Evolutionary conservation across 257 asterid species (phyloP), one percentile per base, ranked within the genome.

Genomic region (Forsythia suspensa): DNA sequence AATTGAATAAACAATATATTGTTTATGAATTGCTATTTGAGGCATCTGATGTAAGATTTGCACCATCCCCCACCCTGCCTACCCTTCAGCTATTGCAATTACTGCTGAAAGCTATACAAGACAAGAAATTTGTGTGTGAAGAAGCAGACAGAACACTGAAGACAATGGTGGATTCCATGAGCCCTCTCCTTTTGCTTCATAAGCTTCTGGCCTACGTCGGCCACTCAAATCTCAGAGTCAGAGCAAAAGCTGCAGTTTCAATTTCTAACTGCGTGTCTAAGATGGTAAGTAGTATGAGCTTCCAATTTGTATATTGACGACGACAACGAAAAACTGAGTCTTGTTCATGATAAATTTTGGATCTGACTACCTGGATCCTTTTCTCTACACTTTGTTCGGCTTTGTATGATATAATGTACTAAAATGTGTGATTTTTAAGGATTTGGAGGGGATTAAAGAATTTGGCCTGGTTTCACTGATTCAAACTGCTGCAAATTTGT

Each of bases 71-170:
- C 13, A 24, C 70, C 38, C 18, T 13, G 1, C 10, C n/a, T 13
- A 13, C 59, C 70, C 7, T 63, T 3, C 93, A 96, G 99, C 74
- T 94, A 76, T 77, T 96, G 90, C 99, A 96, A 90, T 91, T 96
- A 52, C 79, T 96, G 72, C 90, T 96, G 18, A 96, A 96, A 85
- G 95, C 97, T 72, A 89, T 94, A 46, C 99, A 96, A 81, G 99
- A 94, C 34, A 96, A 96, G 87, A 96, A 92, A 72, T 96, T 96
- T 85, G 99, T 96, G 2, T 96, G 99, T 85, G 99, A 96, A 77
- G 98, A 96, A 85, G 99, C 99, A 76, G 92, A 89, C 70, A 94
- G 48, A 83, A 84, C 97, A 66, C 82, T 92, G 44, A 80, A 83
- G 78, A 80, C 80, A 77, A 85, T 96, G 97, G 94, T 90, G 72